Base-by-base conservation (phyloP, 257 asterid species). In the Solanum virginianum region DNA sequence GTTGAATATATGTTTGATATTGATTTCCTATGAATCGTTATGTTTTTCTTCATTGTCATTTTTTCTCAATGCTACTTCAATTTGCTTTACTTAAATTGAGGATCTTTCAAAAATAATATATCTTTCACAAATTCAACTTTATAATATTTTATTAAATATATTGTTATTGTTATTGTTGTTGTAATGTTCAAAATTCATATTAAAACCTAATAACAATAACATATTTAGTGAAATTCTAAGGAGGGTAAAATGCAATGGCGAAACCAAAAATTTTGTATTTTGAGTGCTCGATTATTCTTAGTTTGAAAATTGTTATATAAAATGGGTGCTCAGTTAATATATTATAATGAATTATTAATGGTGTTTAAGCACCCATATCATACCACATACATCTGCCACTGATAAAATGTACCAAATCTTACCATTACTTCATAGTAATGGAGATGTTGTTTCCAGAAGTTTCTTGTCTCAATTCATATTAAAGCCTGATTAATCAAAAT, bases 201-300 rank as follows among this genome's bases (percentile, higher is more conserved):
- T 9, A 2, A 0, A 59, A 0, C 7, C 10, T 1, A 29, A 29
- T 0, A 29, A 29, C 36, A 32, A 32, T 32, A 32, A 0, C 36
- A 32, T 32, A 32, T 32, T 32, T 4, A 32, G 4, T 32, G 36
- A 3, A 32, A 32, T 32, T 32, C 36, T 32, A 4, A 32, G 4
- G 36, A 32, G 36, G 4, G 4, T 32, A 32, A 32, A 32, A 32
- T 32, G 36, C 36, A 32, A 32, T 0, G 4, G 1, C 4, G 4
- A 0, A 32, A 32, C 4, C 36, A 32, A 32, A 32, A 32, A 32
- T 0, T 32, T 32, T 32, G 36, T 32, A 32, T 2, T 32, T 32
- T 32, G 36, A 32, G 3, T 32, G 36, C 36, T 32, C 36, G 36
- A 32, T 32, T 32, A 32, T 32, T 32, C 36, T 32, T 0, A 32